Evolutionary conservation across 805 yeast species (phyloP), one percentile per base, ranked within the genome.

Genomic region (Candida arabinofermentans): DNA sequence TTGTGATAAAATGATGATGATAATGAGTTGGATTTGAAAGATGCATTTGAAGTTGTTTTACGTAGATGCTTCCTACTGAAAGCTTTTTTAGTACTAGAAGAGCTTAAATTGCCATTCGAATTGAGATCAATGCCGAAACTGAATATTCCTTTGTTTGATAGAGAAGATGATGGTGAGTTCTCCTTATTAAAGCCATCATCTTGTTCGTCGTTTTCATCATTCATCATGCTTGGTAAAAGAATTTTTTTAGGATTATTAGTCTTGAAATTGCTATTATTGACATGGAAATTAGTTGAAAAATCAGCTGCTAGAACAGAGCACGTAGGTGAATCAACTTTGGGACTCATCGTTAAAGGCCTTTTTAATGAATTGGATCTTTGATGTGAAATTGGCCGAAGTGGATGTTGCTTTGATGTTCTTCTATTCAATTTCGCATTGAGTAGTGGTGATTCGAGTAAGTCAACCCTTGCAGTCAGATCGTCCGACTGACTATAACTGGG

Each of bases 291-390:
- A 26, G 64, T 55, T 9, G 64, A 53, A 24, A 67, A 54, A 41
- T 66, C 69, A 23, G 66, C 70, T 4, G 69, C 67, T 21, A 67
- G 48, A 1, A 57, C 61, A 0, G 69, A 55, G 4, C 58, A 55
- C 7, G 69, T 59, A 8, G 76, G 74, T 2, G 71, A 61, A 41
- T 69, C 72, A 34, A 62, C 65, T 46, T 58, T 62, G 10, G 69
- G 61, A 39, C 68, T 58, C 35, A 45, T 30, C 2, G 53, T 43
- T 17, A 61, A 45, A 1, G 71, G 70, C 27, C 71, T 53, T 36
- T 57, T 51, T n/a, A 60, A 41, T 14, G 58, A 47, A 40, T 50
- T 43, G 19, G 58, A 54, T 39, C 56, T 45, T 51, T 37, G 55
- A 24, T 50, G 59, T 10, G 39, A 12, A 17, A 22, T 24, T 26